A percentile compares a stretch with the other conserved stretches of the same genome.
Evolutionary conservation across 2,329 filamentous ascomycete species (phyloP).

Genomic region (Ascomycota sp.): DNA sequence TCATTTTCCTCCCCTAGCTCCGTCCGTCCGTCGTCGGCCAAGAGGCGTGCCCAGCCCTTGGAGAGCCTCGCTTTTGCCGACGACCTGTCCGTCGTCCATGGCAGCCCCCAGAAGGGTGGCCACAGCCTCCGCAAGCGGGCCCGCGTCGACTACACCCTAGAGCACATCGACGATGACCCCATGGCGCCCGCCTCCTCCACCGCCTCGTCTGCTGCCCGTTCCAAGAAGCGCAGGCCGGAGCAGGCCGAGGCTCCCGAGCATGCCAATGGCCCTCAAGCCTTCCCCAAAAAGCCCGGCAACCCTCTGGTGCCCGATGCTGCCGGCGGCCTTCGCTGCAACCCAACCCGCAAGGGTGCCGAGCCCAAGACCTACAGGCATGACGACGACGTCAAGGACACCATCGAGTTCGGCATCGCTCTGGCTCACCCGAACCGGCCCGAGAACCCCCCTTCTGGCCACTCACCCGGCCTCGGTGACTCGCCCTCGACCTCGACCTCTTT

Average conservation of each 20-base stretch:
- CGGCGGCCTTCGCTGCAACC: slow-evolving; percentile 18
- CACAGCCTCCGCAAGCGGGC: slow-evolving; percentile 36
- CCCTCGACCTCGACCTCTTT: slow-evolving; percentile 5
- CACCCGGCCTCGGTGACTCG: slow-evolving; percentile 9
- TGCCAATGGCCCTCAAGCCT: slow-evolving; percentile 4
- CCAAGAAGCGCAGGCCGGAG: slow-evolving; percentile 16
- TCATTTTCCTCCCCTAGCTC: slow-evolving; percentile 13
- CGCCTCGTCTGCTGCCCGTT: slow-evolving; percentile 8
- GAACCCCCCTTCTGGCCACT: slow-evolving; percentile 5
- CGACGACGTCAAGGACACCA: slow-evolving; percentile 34
- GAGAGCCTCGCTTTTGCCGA: slow-evolving; percentile 15
- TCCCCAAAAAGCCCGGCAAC: slow-evolving; percentile 16
- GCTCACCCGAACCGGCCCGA: slow-evolving; percentile 14
- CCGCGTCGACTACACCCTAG: slow-evolving; percentile 35
- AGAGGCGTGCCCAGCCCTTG: slow-evolving; percentile 23
- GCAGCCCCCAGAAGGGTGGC: slow-evolving; percentile 33
- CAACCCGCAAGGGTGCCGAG: slow-evolving; percentile 17
- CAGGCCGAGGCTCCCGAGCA: slow-evolving; percentile 15
- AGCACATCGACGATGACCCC: slow-evolving; percentile 29
- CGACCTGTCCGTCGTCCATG: slow-evolving; percentile 25
- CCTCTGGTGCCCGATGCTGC: slow-evolving; percentile 16
- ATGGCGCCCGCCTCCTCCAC: slow-evolving; percentile 14
- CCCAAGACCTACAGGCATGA: slow-evolving; percentile 17
- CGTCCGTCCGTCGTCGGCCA: slow-evolving; percentile 11
- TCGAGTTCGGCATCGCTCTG: slow-evolving; percentile 28